Base-by-base conservation (phyloP, 352 stramenopile genomes). In the Thraustochytrium sp. region DNA sequence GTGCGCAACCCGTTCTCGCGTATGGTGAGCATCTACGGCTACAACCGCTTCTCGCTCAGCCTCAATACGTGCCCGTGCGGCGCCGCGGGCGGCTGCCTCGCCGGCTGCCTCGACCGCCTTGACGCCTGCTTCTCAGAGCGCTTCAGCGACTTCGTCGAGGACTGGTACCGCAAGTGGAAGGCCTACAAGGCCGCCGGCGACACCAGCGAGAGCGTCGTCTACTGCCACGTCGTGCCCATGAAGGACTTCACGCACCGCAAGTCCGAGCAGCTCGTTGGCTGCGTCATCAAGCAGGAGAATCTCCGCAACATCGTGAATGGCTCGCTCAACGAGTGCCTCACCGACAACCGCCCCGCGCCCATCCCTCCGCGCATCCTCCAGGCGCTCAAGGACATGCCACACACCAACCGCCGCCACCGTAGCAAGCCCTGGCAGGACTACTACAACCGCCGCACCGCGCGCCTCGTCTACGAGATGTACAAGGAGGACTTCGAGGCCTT, bases 21-120 rank as follows among this genome's bases (percentile, higher is more conserved):
- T 49, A 90, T 90, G 87, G 85, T 90, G 0, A 85, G 56, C 63
- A 86, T 90, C 46, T 90, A 90, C 61, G 85, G 76, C 4, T 90
- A 90, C 74, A 90, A 90, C 73, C 74, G 85, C 23, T 63, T 80
- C 29, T n/a, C n/a, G n/a, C n/a, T n/a, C n/a, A n/a, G n/a, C n/a
- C n/a, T n/a, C n/a, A n/a, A n/a, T n/a, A n/a, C n/a, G n/a, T n/a
- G n/a, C n/a, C n/a, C n/a, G n/a, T n/a, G n/a, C n/a, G n/a, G n/a
- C n/a, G n/a, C n/a, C n/a, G n/a, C n/a, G n/a, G n/a, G n/a, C n/a
- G n/a, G n/a, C n/a, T n/a, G n/a, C n/a, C n/a, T n/a, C n/a, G n/a
- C n/a, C n/a, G n/a, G n/a, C n/a, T n/a, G n/a, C n/a, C n/a, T n/a
- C n/a, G n/a, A n/a, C n/a, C n/a, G n/a, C 21, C 21, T 55, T 55